A percentile compares a stretch with the other conserved stretches of the same genome.
Conservation (phyloP, 2,329 filamentous ascomycete genomes). For the Xylaria multiplex region DNA sequence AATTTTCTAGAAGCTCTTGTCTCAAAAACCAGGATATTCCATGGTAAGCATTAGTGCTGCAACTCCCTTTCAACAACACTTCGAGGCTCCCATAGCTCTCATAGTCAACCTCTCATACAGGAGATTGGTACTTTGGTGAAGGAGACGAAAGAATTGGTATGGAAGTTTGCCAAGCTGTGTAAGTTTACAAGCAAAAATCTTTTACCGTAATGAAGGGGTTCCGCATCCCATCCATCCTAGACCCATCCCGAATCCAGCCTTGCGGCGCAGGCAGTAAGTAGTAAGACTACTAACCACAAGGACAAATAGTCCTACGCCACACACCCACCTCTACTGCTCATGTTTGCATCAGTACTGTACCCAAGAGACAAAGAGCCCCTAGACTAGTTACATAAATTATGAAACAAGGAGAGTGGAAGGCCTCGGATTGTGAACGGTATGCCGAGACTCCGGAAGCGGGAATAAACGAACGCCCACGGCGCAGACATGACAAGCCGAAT, state of each 20-base stretch:
- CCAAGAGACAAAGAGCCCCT: neutral
- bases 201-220: neutral
- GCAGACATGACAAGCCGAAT: constrained; percentile 3
- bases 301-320: neutral
- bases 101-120: neutral
- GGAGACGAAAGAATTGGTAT: no score
- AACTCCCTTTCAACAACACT: neutral
- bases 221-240: neutral
- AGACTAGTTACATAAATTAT: no score
- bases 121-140: neutral
- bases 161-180: neutral
- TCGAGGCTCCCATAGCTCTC: no score
- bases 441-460: neutral
- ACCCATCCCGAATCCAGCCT: neutral
- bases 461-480: neutral
- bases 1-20: neutral
- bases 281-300: neutral
- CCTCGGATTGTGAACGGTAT: no score
- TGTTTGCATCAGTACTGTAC: neutral
- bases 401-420: no score
- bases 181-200: no score
- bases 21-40: neutral
- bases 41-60: neutral
- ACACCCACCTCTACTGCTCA: neutral
- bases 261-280: neutral